Evolutionary conservation across 2,329 filamentous ascomycete species (phyloP), one percentile per base, ranked within the genome.

Genomic region (Microsporum canis): DNA sequence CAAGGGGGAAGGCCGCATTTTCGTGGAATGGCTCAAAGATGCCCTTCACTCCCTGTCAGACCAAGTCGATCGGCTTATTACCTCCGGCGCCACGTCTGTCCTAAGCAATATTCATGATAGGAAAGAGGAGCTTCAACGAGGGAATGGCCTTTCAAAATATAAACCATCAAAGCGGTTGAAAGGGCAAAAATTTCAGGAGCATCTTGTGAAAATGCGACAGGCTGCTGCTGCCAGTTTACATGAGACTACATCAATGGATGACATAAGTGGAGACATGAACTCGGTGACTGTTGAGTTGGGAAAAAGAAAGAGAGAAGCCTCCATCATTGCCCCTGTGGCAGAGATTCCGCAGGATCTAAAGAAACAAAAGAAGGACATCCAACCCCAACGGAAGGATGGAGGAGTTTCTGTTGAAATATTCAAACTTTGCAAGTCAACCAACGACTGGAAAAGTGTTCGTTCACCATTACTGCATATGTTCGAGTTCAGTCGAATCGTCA

Each of bases 381-480:
- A 29, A 53, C 2, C 31, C 49, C 8, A 43, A 10, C 34, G 43
- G 23, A 29, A 55, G 5, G 49, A 55, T n/a, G 33, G 45, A 27
- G 45, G 27, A 49, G 41, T 49, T 49, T 31, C n/a, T 36, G n/a
- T 43, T 43, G 41, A 59, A 36, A 33, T 49, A 14, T 67, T 68
- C 43, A 63, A 65, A 4, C 68, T 73, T 60, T 65, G 66, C 17
- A 68, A 71, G 36, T 62, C 43, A 33, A 36, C 43, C 12, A 63
- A 67, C 17, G 51, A 65, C 29, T 71, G 70, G 69, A 65, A 62
- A 8, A 61, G 61, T 3, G 62, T 76, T 34, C 69, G 62, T 45
- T 66, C 60, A 5, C 75, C 76, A 0, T 68, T 83, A 0, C 67
- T 88, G 0, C 83, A 87, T 62, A 77, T 84, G 66, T 87, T 87